A percentile compares a stretch with the other conserved stretches of the same genome.
phyloP scores from a whole-genome alignment of 2,329 filamentous ascomycete species.

The Fusarium brevicatenulatum region DNA sequence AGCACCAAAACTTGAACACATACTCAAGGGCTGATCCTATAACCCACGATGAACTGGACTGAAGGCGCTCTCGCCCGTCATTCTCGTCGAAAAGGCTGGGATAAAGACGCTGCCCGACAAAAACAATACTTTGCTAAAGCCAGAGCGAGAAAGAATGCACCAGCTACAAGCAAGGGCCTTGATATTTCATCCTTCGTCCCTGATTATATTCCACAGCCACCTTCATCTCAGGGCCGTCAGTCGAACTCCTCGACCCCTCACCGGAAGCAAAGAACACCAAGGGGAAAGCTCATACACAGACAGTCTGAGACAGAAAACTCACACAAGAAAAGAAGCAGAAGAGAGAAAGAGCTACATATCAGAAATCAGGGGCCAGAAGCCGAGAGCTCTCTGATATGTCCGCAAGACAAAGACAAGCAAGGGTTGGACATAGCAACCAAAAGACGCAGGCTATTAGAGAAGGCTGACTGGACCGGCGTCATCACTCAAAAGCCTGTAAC shows the following conservation, averaged over 20 bases:
- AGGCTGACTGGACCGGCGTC: slow-evolving; percentile 48
- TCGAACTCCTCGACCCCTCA: not conserved
- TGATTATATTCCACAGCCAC: slow-evolving; percentile 37
- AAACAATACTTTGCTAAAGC: slow-evolving; percentile 53
- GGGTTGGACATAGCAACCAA: slow-evolving; percentile 36
- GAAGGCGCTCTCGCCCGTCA: slow-evolving; percentile 52
- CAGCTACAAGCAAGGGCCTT: not conserved
- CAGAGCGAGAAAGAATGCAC: slow-evolving; percentile 39
- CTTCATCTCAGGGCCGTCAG: not conserved
- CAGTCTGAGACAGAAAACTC: not conserved
- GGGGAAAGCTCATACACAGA: slow-evolving; percentile 24
- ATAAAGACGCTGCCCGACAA: slow-evolving; percentile 49
- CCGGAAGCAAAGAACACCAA: slow-evolving; percentile 9
- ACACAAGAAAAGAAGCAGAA: not conserved
- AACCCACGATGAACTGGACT: slow-evolving; percentile 55
- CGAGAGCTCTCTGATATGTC: not conserved
- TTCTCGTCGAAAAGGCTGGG: slow-evolving; percentile 48
- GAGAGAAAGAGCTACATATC: not conserved
- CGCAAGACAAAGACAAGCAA: not conserved
- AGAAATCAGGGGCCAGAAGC: not conserved
- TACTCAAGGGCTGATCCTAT: not conserved
- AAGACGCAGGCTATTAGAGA: slow-evolving; percentile 41
- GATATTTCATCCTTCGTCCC: slow-evolving; percentile 41
- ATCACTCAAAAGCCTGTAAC: slow-evolving; percentile 46
- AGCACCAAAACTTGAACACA: not conserved